These are phyloP conservation scores for Hypericum androsaemum DNA, from an alignment of 345 rosid species.

Conservation along the genomic window DNA sequence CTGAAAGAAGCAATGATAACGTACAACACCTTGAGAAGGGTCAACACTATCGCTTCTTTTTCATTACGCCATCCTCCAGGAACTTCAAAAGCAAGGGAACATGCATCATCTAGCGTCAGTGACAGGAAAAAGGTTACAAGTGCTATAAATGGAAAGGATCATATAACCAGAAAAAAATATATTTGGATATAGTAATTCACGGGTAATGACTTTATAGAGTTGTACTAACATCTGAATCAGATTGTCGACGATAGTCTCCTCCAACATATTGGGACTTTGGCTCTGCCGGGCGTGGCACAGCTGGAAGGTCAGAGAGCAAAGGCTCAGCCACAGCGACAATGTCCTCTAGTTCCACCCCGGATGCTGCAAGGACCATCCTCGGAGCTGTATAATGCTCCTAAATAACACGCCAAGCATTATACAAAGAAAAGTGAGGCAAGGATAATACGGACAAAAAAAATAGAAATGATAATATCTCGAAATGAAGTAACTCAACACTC, in stretches of 20 bases:
- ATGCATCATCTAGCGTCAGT: conserved; percentile 40
- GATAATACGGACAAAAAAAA: background rate
- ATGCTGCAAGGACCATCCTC: too few species aligned
- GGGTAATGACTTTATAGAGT: background rate
- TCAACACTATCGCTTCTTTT: conserved; percentile 66
- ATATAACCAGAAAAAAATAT: background rate
- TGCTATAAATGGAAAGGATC: conserved; percentile 3
- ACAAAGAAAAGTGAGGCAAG: conserved; percentile 2
- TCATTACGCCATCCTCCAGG: conserved; percentile 76
- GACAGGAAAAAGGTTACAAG: background rate
- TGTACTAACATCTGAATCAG: conserved; percentile 62
- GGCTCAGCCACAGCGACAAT: conserved; percentile 74
- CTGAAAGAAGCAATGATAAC: conserved; percentile 1
- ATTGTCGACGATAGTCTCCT: conserved; percentile 78
- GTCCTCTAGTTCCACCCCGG: conserved; percentile 74
- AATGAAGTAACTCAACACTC: too few species aligned
- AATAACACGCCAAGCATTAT: too few species aligned
- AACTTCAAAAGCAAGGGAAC: conserved; percentile 87
- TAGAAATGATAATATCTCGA: conserved; percentile 27
- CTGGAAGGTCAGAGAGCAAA: too few species aligned
- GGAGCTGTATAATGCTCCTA: too few species aligned
- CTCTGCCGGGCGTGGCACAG: conserved; percentile 28
- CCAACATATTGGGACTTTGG: conserved; percentile 79
- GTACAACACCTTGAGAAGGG: conserved; percentile 80
- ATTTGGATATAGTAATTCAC: background rate